These are phyloP conservation scores for Gracilaria gracilis DNA, from an alignment of 23 red algal species.

Conservation along the genomic window DNA sequence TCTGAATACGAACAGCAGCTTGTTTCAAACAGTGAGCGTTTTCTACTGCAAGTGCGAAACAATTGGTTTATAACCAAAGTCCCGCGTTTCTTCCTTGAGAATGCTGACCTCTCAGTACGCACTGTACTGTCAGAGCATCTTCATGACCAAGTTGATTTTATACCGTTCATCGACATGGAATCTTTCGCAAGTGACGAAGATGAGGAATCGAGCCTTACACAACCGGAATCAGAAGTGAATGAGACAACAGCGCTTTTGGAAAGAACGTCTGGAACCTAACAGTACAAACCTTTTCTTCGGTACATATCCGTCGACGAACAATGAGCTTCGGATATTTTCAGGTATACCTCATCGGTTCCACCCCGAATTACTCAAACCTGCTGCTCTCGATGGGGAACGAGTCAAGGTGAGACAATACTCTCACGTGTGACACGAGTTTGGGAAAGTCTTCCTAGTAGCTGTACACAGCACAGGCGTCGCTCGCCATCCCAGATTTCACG, in stretches of 20 bases:
- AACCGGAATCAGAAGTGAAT: not conserved
- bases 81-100: conserved; percentile 27
- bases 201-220: not conserved
- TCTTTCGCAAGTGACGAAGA: conserved; percentile 24
- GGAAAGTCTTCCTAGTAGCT: not conserved
- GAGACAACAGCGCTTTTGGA: conserved; percentile 13
- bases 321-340: not conserved
- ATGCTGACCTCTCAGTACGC: conserved; percentile 28
- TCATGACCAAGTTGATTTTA: conserved; percentile 27
- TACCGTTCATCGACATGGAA: not conserved
- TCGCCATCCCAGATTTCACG: not conserved
- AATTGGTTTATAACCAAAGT: conserved; percentile 51
- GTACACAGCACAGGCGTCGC: not conserved
- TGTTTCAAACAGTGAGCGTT: conserved; percentile 39
- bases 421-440: not conserved
- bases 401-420: not conserved
- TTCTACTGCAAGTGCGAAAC: conserved; percentile 40
- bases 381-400: not conserved
- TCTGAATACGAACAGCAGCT: conserved; percentile 47
- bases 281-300: not conserved
- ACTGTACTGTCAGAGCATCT: conserved; percentile 51
- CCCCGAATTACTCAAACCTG: not conserved
- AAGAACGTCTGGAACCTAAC: not conserved
- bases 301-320: not conserved
- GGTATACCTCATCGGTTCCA: not conserved